Evolutionary conservation across 371 early-diverging fungal genomes (phyloP).

Genomic region (Mucor racemosus): DNA sequence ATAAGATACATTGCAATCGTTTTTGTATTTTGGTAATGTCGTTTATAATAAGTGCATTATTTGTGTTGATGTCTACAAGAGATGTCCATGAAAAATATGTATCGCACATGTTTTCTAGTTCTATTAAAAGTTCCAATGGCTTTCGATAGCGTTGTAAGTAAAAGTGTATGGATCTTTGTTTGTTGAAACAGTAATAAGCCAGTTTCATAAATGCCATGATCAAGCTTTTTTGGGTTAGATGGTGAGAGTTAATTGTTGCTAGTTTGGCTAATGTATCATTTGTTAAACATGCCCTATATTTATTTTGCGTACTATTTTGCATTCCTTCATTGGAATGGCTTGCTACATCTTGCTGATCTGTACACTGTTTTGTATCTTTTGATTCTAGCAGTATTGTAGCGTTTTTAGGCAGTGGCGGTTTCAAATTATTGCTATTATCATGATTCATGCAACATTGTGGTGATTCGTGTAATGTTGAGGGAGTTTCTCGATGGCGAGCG

Average conservation of each 20-base stretch:
- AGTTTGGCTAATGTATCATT: neutral
- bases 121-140: conserved; percentile 12
- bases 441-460: neutral
- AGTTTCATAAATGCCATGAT: conserved; percentile 5
- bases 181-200: neutral
- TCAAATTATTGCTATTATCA: neutral
- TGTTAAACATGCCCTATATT: neutral
- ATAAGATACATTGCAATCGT: neutral
- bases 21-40: neutral
- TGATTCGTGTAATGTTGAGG: neutral
- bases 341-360: neutral
- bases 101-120: conserved; percentile 14
- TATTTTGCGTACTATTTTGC: no score
- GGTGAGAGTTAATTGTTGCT: neutral
- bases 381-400: neutral
- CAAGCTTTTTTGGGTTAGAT: conserved; percentile 10
- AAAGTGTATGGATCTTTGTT: neutral
- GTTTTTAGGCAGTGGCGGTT: neutral
- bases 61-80: neutral
- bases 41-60: neutral
- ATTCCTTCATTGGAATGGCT: no score
- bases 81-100: neutral
- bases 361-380: neutral
- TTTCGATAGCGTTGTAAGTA: conserved; percentile 1
- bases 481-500: neutral